phyloP scores from a whole-genome alignment of 2,329 filamentous ascomycete genomes.

The Fusarium sambucinum region DNA sequence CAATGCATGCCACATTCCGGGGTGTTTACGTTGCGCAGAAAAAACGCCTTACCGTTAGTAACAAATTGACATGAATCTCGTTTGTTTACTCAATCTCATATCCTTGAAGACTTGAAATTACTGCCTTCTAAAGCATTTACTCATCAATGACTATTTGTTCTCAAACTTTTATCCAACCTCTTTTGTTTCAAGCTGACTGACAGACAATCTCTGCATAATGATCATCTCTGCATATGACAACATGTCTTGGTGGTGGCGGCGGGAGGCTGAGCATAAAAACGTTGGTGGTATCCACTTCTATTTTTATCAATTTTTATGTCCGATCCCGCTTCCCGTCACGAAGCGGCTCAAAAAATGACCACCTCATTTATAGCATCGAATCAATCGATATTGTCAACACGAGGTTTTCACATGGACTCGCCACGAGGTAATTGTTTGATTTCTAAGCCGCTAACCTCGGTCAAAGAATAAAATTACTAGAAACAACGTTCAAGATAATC shows the following conservation, averaged over 20 bases:
- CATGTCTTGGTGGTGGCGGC: constrained; percentile 13
- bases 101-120: constrained; percentile 2
- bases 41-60: constrained; percentile 18
- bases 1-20: constrained; percentile 13
- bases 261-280: constrained; percentile 38
- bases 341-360: constrained; percentile 33
- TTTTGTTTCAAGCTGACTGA: background rate
- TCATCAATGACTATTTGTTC: background rate
- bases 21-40: background rate
- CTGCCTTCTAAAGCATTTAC: background rate
- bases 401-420: background rate
- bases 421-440: background rate
- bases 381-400: constrained; percentile 2
- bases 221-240: constrained; percentile 8
- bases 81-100: constrained; percentile 10
- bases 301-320: constrained; percentile 39
- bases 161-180: constrained; percentile 21
- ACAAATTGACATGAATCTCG: constrained; percentile 36
- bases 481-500: too few relatives aligned
- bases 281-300: constrained; percentile 21
- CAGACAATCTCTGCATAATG: constrained; percentile 7
- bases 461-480: background rate
- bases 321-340: constrained; percentile 7
- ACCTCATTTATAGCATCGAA: background rate
- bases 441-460: background rate